A percentile compares a stretch with the other conserved stretches of the same genome.
Evolutionary conservation across 2,329 filamentous ascomycete genomes (phyloP).

Genomic region (Neobulgaria alba): DNA sequence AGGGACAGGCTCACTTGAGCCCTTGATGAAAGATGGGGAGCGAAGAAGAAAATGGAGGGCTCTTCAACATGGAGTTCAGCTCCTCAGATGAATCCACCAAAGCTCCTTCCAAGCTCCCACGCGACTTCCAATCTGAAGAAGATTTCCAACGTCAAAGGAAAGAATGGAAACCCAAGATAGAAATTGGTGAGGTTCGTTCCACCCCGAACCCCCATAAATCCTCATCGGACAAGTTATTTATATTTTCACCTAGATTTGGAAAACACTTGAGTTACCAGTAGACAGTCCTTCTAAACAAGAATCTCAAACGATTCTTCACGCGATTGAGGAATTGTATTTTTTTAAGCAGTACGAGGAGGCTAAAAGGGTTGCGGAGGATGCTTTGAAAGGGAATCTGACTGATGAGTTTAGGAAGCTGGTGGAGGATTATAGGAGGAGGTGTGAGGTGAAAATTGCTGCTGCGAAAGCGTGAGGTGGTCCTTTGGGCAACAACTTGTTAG

Average conservation of each 20-base stretch:
- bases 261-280: constrained; percentile 20
- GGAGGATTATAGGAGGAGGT: constrained; percentile 18
- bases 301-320: constrained; percentile 25
- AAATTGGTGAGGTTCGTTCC: constrained; percentile 23
- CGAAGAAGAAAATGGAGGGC: constrained; percentile 31
- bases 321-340: constrained; percentile 29
- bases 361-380: constrained; percentile 9
- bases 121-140: constrained; percentile 27
- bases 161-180: constrained; percentile 24
- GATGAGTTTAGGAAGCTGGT: constrained; percentile 20
- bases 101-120: constrained; percentile 18
- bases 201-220: background rate
- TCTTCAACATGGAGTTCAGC: constrained; percentile 36
- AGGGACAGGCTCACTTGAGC: too few relatives aligned
- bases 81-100: constrained; percentile 29
- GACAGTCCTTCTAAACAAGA: constrained; percentile 24
- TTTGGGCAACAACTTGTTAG: too few relatives aligned
- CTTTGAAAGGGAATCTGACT: constrained; percentile 18
- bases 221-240: background rate
- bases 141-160: constrained; percentile 21
- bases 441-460: constrained; percentile 9
- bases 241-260: constrained; percentile 23
- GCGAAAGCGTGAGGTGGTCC: background rate
- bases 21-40: constrained; percentile 16
- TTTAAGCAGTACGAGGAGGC: constrained; percentile 24